Evolutionary conservation across 371 early-diverging fungal species (phyloP).

Genomic region (Mortierella sp.): DNA sequence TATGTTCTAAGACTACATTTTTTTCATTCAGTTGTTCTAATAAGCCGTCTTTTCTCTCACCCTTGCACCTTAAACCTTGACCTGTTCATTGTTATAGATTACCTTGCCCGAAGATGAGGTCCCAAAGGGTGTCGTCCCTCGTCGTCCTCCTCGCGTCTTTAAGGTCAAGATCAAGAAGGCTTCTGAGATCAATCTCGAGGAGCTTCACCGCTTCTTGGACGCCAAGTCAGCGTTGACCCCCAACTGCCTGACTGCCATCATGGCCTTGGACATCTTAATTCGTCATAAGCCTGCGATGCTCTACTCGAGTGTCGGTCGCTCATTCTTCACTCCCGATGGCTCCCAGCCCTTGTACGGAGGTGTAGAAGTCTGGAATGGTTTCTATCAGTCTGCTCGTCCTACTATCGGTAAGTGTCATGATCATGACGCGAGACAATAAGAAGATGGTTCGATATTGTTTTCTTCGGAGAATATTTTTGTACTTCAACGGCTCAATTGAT

Average conservation of each 20-base stretch:
- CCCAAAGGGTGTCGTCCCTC: slow-evolving; percentile 33
- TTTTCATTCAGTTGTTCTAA: background rate
- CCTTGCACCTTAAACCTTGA: background rate
- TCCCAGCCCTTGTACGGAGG: slow-evolving; percentile 75
- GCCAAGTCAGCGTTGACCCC: slow-evolving; percentile 60
- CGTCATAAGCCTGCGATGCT: slow-evolving; percentile 80
- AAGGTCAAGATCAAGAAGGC: slow-evolving; percentile 70
- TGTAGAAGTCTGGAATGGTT: slow-evolving; percentile 94
- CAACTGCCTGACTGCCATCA: slow-evolving; percentile 74
- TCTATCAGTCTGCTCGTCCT: slow-evolving; percentile 88
- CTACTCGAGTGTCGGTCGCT: slow-evolving; percentile 85
- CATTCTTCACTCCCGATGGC: slow-evolving; percentile 86
- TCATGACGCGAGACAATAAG: background rate
- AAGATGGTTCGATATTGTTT: background rate
- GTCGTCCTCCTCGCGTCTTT: slow-evolving; percentile 57
- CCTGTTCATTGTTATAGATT: slow-evolving; percentile 48
- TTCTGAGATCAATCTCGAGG: slow-evolving; percentile 69
- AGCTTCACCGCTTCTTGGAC: slow-evolving; percentile 65
- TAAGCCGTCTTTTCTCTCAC: background rate
- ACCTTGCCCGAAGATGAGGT: slow-evolving; percentile 60
- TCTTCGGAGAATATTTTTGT: background rate
- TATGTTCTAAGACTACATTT: background rate
- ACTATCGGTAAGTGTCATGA: slow-evolving; percentile 64
- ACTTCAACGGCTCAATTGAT: background rate
- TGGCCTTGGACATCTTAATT: slow-evolving; percentile 86